Conservation (phyloP, 2,329 filamentous ascomycete genomes). For the Magnaporthiopsis incrustans region DNA sequence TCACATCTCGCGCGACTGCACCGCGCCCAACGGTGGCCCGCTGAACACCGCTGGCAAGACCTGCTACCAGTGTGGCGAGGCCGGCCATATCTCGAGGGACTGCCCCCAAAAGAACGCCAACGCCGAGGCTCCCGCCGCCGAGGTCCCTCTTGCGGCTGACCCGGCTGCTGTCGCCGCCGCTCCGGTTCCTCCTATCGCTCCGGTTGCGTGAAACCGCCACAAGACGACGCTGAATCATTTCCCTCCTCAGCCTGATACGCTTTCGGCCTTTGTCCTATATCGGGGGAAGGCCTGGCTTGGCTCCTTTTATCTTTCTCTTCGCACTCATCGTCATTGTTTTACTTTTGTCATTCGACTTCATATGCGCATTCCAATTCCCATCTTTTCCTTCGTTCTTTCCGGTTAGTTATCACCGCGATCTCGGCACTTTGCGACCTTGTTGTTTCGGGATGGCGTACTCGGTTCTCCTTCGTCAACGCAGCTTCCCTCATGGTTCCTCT, state of each 20-base stretch:
- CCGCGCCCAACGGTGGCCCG: conserved; percentile 89
- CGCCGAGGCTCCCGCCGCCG: conserved; percentile 19
- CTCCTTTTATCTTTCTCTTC: not conserved
- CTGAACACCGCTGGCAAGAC: conserved; percentile 96
- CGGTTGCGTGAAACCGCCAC: conserved; percentile 18
- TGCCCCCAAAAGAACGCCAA: conserved; percentile 65
- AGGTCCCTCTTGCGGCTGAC: conserved; percentile 35
- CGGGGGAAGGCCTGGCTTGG: too few species aligned
- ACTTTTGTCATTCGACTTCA: not conserved
- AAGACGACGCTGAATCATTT: not conserved
- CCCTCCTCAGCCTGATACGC: not conserved
- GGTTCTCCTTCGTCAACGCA: conserved; percentile 17
- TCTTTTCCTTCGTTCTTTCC: not conserved
- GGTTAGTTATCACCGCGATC: not conserved
- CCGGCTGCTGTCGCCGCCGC: conserved; percentile 28
- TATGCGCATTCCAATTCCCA: not conserved
- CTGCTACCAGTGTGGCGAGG: conserved; percentile 95
- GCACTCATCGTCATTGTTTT: not conserved
- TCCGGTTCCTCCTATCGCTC: conserved; percentile 35
- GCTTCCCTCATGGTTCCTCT: conserved; percentile 18
- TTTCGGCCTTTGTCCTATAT: not conserved
- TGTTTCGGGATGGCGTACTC: conserved; percentile 19
- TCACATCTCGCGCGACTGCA: conserved; percentile 91
- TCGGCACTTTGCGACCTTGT: not conserved
- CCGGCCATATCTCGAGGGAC: conserved; percentile 92